phyloP scores from a whole-genome alignment of 106 monocot genomes.

The Platanthera guangdongensis region DNA sequence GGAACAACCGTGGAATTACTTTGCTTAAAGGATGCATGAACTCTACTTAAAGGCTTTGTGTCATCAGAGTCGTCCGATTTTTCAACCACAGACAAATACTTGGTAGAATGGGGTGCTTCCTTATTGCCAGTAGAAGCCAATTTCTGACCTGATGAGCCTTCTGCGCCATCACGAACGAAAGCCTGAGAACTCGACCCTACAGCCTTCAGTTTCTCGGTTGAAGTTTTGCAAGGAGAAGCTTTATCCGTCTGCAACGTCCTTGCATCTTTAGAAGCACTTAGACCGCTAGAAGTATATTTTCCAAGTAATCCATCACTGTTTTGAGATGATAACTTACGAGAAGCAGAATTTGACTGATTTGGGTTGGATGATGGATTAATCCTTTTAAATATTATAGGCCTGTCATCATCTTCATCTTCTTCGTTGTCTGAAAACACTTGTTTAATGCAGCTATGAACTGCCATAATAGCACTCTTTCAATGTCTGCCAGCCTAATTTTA shows the following conservation, averaged over 20 bases:
- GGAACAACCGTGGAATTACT: neutral
- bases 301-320: slow-evolving; percentile 16
- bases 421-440: slow-evolving; percentile 15
- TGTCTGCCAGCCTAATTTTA: neutral
- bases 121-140: neutral
- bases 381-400: slow-evolving; percentile 39
- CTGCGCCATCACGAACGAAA: neutral
- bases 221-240: slow-evolving; percentile 6
- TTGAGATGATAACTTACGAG: slow-evolving; percentile 24
- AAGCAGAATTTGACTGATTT: slow-evolving; percentile 21
- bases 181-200: slow-evolving; percentile 6
- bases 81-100: slow-evolving; percentile 8
- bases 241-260: slow-evolving; percentile 19
- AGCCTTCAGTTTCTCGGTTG: slow-evolving; percentile 10
- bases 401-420: slow-evolving; percentile 61
- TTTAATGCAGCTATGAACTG: slow-evolving; percentile 22
- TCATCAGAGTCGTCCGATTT: slow-evolving; percentile 25
- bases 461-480: slow-evolving; percentile 12
- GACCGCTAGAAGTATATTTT: slow-evolving; percentile 5
- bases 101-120: slow-evolving; percentile 4
- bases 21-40: slow-evolving; percentile 10
- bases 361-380: slow-evolving; percentile 19
- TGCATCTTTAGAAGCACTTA: slow-evolving; percentile 7
- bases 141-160: slow-evolving; percentile 10
- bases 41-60: slow-evolving; percentile 20